Evolutionary conservation across 192 early-diverging fungal species (phyloP).

Genomic region (Bifiguratus adelaidae): DNA sequence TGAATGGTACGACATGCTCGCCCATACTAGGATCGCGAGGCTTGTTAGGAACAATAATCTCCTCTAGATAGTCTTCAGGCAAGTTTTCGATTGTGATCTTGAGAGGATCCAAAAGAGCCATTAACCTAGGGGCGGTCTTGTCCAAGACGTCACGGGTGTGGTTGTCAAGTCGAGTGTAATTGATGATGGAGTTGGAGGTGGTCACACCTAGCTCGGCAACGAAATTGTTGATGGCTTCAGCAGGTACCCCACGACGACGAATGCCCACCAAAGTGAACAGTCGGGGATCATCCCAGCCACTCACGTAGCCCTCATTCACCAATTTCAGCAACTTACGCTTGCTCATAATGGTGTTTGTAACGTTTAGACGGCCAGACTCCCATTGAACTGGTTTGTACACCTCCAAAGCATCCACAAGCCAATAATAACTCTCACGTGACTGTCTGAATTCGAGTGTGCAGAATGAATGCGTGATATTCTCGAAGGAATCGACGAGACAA

Average conservation of each 20-base stretch:
- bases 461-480: constrained; percentile 99
- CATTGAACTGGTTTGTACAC: constrained; percentile 99
- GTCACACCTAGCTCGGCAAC: constrained; percentile 87
- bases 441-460: constrained; percentile 95
- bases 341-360: constrained; percentile 92
- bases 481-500: constrained; percentile 97
- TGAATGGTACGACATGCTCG: constrained; percentile 81
- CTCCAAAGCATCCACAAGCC: constrained; percentile 96
- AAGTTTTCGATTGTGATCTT: constrained; percentile 87
- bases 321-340: constrained; percentile 96
- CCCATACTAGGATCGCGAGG: constrained; percentile 83
- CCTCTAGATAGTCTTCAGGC: constrained; percentile 68
- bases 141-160: constrained; percentile 92
- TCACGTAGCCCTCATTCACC: constrained; percentile 66
- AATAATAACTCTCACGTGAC: constrained; percentile 96
- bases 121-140: constrained; percentile 84
- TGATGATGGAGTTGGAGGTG: constrained; percentile 72
- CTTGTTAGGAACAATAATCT: constrained; percentile 80
- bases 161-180: constrained; percentile 84
- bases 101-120: constrained; percentile 84
- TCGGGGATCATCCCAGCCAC: constrained; percentile 94
- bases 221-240: constrained; percentile 97
- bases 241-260: constrained; percentile 93
- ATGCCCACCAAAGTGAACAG: constrained; percentile 93
- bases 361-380: constrained; percentile 93